These are phyloP conservation scores for Galerina marginata DNA, from an alignment of 768 basidiomycete genomes.

Conservation along the genomic window DNA sequence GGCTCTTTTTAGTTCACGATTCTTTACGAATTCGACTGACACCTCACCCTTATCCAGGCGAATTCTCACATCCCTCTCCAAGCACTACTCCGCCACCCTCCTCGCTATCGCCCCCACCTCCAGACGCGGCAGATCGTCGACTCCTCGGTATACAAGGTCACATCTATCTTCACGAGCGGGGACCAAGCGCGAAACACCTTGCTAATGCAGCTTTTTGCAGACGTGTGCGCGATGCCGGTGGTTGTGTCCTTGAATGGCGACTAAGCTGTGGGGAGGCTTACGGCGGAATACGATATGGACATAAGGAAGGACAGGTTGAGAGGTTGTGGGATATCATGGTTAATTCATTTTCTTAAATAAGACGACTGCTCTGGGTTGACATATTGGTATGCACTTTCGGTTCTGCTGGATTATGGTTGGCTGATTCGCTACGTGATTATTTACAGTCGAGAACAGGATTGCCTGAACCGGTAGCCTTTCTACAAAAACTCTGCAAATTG, in stretches of 20 bases:
- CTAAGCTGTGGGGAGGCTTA: constrained; percentile 86
- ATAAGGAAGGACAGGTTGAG: constrained; percentile 55
- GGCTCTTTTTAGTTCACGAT: constrained; percentile 18
- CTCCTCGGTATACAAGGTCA: constrained; percentile 77
- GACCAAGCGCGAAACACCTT: constrained; percentile 90
- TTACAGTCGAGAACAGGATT: too few species aligned
- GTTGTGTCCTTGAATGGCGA: constrained; percentile 67
- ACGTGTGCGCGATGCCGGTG: too few species aligned
- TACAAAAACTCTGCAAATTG: too few species aligned
- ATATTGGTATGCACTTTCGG: too few species aligned
- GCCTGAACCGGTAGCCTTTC: too few species aligned
- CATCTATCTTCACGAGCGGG: constrained; percentile 89
- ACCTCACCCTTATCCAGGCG: constrained; percentile 48
- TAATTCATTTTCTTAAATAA: constrained; percentile 15
- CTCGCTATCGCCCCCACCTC: too few species aligned
- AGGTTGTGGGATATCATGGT: constrained; percentile 94
- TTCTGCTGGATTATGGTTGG: too few species aligned
- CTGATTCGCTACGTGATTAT: too few species aligned
- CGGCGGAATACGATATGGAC: constrained; percentile 61
- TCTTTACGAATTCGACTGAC: neutral
- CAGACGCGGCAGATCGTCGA: constrained; percentile 96
- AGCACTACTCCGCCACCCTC: too few species aligned
- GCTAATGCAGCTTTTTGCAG: constrained; percentile 89
- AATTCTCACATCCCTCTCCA: constrained; percentile 64
- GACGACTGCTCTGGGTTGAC: too few species aligned